These are phyloP conservation scores for Elaeis guineensis DNA, from an alignment of 176 grass and related monocot species.

Conservation along the genomic window DNA sequence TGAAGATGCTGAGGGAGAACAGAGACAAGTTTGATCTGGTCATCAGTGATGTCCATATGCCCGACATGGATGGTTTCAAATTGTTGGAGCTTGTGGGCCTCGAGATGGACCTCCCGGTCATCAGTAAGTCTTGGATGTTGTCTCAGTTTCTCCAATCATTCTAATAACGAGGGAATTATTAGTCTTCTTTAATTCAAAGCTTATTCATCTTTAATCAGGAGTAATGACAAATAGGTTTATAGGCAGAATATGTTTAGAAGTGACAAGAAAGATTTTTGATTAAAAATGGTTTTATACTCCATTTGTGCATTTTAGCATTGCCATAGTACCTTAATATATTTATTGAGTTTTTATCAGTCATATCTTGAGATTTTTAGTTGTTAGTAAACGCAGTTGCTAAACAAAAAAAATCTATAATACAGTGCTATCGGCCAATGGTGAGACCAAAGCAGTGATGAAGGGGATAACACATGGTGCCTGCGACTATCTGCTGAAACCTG, in stretches of 20 bases:
- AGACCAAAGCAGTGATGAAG: slow-evolving; percentile 96
- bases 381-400: too few relatives aligned
- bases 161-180: too few relatives aligned
- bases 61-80: slow-evolving; percentile 96
- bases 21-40: slow-evolving; percentile 87
- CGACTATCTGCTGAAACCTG: slow-evolving; percentile 90
- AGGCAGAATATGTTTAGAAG: too few relatives aligned
- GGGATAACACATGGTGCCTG: slow-evolving; percentile 96
- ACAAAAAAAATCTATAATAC: slow-evolving; percentile 6
- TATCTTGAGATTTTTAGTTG: too few relatives aligned
- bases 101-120: slow-evolving; percentile 96
- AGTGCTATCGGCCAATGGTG: slow-evolving; percentile 91
- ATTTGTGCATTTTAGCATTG: too few relatives aligned
- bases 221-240: too few relatives aligned
- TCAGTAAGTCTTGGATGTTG: slow-evolving; percentile 45
- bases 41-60: slow-evolving; percentile 97
- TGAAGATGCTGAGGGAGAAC: slow-evolving; percentile 80
- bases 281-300: too few relatives aligned
- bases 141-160: not conserved
- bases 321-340: too few relatives aligned
- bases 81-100: slow-evolving; percentile 89
- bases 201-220: too few relatives aligned
- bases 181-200: too few relatives aligned
- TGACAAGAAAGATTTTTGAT: too few relatives aligned
- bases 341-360: too few relatives aligned